Evolutionary conservation across 441 rosid species (phyloP), one percentile per base, ranked within the genome.

Genomic region (Jatropha podagrica): DNA sequence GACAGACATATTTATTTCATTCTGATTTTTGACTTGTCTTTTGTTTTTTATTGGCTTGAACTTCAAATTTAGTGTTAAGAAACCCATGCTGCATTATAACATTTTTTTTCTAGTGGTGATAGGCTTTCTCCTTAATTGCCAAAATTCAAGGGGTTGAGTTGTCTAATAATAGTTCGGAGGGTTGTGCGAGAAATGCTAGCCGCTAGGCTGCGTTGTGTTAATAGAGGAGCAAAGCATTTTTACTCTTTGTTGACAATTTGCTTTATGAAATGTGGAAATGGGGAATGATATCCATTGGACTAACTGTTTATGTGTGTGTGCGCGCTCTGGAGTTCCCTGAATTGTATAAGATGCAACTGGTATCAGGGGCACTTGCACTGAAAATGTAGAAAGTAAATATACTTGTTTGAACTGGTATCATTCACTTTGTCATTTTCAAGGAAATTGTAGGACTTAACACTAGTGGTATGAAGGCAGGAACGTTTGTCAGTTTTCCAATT

Each of bases 401-500:
- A 5, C 40, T 44, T 46, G 3, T 48, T 38, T 61, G 69, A 51
- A 38, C n/a, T 63, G 61, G 6, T 51, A 6, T 9, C 18, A 14
- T 74, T 65, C 64, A 32, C 32, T 63, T 69, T n/a, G 55, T 56
- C 14, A 20, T 73, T 40, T 18, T 72, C 2, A n/a, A 72, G 61
- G 37, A 72, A 68, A 27, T n/a, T 37, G 2, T 49, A 72, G 23
- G 44, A 44, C 54, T 5, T 7, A 7, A 14, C 40, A 55, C 15
- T 8, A 52, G 14, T n/a, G 40, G 10, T 40, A 4, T n/a, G 40
- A 67, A 46, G 54, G 56, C 40, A 59, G 42, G 65, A 65, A 55
- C 7, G 14, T 73, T 73, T 18, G 17, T 66, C 26, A 66, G 42
- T 74, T 74, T 58, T 74, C 72, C 27, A 59, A 54, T 8, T 41